Percentiles rank a stretch among this genome's conserved stretches.
Conservation (phyloP, 1,139 yeast genomes). For the Lodderomyces orthopsilosis region DNA sequence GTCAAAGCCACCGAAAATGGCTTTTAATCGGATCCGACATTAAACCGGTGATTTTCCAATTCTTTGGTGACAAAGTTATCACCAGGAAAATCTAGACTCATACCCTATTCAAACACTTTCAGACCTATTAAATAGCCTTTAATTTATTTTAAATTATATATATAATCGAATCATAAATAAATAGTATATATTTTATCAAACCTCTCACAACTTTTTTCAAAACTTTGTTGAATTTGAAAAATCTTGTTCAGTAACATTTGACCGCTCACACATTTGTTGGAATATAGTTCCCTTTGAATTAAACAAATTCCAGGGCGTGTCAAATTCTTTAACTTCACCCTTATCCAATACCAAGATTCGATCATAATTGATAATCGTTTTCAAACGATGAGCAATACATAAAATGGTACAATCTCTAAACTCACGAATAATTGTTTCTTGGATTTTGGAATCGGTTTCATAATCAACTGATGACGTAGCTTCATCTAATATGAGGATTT, state of each 20-base stretch:
- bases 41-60: too few relatives aligned
- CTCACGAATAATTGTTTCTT: constrained; percentile 32
- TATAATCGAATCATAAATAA: background rate
- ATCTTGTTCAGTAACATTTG: constrained; percentile 40
- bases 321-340: constrained; percentile 60
- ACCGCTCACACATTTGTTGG: constrained; percentile 59
- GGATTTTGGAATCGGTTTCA: constrained; percentile 43
- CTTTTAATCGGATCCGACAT: too few relatives aligned
- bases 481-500: constrained; percentile 39
- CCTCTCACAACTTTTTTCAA: background rate
- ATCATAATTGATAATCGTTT: constrained; percentile 38
- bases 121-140: too few relatives aligned
- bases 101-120: too few relatives aligned
- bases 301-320: constrained; percentile 41
- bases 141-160: background rate
- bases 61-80: too few relatives aligned
- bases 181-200: background rate
- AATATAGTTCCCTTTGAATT: constrained; percentile 24
- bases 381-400: constrained; percentile 43
- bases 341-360: constrained; percentile 39
- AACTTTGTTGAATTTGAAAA: constrained; percentile 14
- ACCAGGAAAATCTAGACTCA: too few relatives aligned
- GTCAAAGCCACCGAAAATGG: too few relatives aligned
- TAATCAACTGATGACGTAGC: constrained; percentile 45
- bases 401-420: constrained; percentile 37